Percentiles rank a stretch among this genome's conserved stretches.
These are phyloP conservation scores for Picocystis sp. DNA, from an alignment of 163 green algal genomes.

Conservation along the genomic window DNA sequence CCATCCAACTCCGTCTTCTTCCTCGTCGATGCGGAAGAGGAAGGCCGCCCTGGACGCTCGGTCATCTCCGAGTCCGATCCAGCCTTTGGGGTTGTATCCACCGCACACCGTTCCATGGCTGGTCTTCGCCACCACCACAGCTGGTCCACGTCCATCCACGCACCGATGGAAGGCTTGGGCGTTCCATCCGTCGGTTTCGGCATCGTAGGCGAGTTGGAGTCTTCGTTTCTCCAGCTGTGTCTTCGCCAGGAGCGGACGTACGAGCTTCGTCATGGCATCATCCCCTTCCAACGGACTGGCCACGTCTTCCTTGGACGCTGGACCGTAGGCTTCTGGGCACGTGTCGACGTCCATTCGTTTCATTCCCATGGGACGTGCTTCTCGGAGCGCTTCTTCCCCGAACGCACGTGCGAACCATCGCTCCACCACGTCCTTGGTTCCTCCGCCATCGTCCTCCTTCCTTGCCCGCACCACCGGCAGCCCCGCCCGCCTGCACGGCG, in stretches of 20 bases:
- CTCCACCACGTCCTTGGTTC: no score
- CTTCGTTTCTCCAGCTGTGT: constrained; percentile 29
- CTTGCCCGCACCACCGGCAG: no score
- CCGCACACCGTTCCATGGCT: constrained; percentile 37
- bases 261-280: constrained; percentile 12
- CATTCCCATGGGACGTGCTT: background rate
- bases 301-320: constrained; percentile 20
- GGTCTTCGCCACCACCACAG: constrained; percentile 35
- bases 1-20: constrained; percentile 30
- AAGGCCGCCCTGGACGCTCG: constrained; percentile 46
- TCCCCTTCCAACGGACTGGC: constrained; percentile 25
- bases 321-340: constrained; percentile 21
- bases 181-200: constrained; percentile 37
- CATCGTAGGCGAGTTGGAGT: constrained; percentile 15
- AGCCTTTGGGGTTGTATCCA: constrained; percentile 53
- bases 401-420: no score
- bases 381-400: no score
- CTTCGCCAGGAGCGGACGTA: constrained; percentile 30
- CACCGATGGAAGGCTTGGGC: constrained; percentile 32
- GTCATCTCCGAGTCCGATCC: constrained; percentile 44
- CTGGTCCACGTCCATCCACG: constrained; percentile 43
- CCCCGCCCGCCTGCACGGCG: no score
- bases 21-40: constrained; percentile 26
- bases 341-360: constrained; percentile 14
- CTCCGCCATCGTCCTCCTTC: no score